Percentiles rank a stretch among this genome's conserved stretches.
Evolutionary conservation across 345 rosid species (phyloP).

Genomic region (Corchorus olitorius): DNA sequence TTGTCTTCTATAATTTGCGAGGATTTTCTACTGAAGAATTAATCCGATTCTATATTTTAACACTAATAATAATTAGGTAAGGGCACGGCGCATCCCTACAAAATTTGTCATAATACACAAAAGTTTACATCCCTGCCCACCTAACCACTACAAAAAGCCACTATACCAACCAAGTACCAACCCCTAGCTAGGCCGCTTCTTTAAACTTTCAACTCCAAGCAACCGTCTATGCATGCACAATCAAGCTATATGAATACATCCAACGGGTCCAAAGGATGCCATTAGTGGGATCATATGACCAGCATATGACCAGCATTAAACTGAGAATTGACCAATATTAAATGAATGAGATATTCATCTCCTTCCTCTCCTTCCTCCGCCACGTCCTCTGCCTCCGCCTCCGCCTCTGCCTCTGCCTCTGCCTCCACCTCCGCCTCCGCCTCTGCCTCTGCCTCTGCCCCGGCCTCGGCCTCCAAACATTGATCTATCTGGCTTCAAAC

Average conservation of each 20-base stretch:
- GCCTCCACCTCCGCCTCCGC: constrained; percentile 50
- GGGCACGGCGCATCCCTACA: no score
- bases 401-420: constrained; percentile 43
- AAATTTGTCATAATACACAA: no score
- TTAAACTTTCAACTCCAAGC: neutral
- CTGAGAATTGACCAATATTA: neutral
- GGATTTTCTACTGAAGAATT: no score
- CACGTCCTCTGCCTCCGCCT: constrained; percentile 45
- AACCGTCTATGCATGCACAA: neutral
- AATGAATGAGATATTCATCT: constrained; percentile 7
- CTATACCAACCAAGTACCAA: no score
- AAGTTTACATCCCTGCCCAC: no score
- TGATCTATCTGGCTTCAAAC: constrained; percentile 52
- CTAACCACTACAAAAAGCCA: no score
- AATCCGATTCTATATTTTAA: no score
- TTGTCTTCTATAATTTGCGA: no score
- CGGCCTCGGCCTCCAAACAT: constrained; percentile 52
- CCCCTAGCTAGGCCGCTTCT: neutral
- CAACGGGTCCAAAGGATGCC: neutral
- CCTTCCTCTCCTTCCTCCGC: constrained; percentile 46
- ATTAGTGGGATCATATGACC: neutral
- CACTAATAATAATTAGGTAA: no score
- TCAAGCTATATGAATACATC: neutral
- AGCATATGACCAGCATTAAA: neutral
- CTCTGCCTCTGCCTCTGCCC: constrained; percentile 45